phyloP scores from a whole-genome alignment of 2,329 filamentous ascomycete genomes.

The Monilinia laxa region DNA sequence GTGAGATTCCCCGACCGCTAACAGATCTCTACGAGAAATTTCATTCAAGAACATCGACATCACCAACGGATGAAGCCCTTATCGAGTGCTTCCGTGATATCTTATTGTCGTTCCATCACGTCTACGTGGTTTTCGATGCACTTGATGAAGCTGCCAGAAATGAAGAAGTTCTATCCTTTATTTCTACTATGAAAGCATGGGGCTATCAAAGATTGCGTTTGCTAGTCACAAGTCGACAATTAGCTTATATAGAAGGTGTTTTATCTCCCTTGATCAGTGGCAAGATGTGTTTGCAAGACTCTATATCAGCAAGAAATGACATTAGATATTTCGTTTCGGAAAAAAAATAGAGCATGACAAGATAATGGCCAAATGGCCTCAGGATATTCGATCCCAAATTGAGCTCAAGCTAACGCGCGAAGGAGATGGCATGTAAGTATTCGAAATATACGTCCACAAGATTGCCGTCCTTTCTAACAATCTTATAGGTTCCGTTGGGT shows the following conservation, averaged over 20 bases:
- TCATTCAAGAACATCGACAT: slow-evolving; percentile 16
- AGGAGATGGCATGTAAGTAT: slow-evolving; percentile 41
- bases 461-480: not conserved
- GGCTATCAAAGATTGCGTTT: slow-evolving; percentile 27
- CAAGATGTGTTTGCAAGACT: slow-evolving; percentile 30
- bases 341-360: slow-evolving; percentile 33
- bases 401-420: slow-evolving; percentile 33
- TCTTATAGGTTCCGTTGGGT: slow-evolving; percentile 42
- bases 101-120: slow-evolving; percentile 36
- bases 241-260: slow-evolving; percentile 39
- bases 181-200: slow-evolving; percentile 33
- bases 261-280: slow-evolving; percentile 30
- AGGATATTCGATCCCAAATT: slow-evolving; percentile 36
- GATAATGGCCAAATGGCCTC: slow-evolving; percentile 34
- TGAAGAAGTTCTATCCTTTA: slow-evolving; percentile 35
- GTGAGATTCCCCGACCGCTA: slow-evolving; percentile 24
- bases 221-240: slow-evolving; percentile 41
- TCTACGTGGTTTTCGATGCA: slow-evolving; percentile 44
- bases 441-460: not conserved
- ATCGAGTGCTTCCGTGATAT: slow-evolving; percentile 24
- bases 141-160: slow-evolving; percentile 42
- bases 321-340: slow-evolving; percentile 37
- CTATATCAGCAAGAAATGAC: slow-evolving; percentile 30
- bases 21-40: slow-evolving; percentile 25
- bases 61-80: slow-evolving; percentile 24